These are phyloP conservation scores for Lactifluus subvellereus DNA, from an alignment of 768 basidiomycete genomes.

Conservation along the genomic window DNA sequence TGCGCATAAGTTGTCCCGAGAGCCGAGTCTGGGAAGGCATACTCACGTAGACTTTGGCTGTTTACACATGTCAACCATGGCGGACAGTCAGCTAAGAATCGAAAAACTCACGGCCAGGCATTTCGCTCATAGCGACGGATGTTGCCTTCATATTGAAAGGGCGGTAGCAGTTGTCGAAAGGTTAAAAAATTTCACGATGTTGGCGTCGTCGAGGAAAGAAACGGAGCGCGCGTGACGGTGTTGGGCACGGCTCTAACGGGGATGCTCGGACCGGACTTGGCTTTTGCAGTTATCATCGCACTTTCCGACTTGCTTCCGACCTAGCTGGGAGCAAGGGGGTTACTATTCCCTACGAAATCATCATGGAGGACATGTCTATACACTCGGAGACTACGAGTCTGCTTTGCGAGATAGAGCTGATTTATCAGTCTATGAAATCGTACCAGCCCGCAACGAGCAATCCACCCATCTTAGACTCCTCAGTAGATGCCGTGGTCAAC, in stretches of 20 bases:
- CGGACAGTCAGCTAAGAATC: conserved; percentile 6
- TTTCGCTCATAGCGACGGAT: conserved; percentile 53
- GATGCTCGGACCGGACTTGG: conserved; percentile 16
- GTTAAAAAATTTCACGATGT: conserved; percentile 4
- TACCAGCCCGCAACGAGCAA: conserved; percentile 26
- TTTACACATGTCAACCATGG: conserved; percentile 4
- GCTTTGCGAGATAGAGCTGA: conserved; percentile 27
- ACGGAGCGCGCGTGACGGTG: conserved; percentile 12
- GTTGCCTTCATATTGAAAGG: conserved; percentile 28
- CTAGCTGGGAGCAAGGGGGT: neutral
- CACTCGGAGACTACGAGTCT: conserved; percentile 28
- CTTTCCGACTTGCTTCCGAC: neutral
- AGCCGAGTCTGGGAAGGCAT: neutral
- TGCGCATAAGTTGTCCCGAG: neutral
- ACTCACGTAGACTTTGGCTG: conserved; percentile 78
- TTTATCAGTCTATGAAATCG: conserved; percentile 27
- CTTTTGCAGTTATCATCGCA: neutral
- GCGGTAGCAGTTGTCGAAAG: neutral
- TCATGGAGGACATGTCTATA: conserved; percentile 3
- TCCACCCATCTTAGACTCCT: conserved; percentile 36
- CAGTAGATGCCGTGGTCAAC: conserved; percentile 24
- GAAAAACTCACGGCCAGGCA: conserved; percentile 69
- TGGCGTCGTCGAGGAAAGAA: conserved; percentile 9
- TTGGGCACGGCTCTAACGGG: neutral
- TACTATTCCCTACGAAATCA: neutral